These are phyloP conservation scores for Bocquillonia castaneifolia DNA, from an alignment of 441 rosid genomes.

Conservation along the genomic window DNA sequence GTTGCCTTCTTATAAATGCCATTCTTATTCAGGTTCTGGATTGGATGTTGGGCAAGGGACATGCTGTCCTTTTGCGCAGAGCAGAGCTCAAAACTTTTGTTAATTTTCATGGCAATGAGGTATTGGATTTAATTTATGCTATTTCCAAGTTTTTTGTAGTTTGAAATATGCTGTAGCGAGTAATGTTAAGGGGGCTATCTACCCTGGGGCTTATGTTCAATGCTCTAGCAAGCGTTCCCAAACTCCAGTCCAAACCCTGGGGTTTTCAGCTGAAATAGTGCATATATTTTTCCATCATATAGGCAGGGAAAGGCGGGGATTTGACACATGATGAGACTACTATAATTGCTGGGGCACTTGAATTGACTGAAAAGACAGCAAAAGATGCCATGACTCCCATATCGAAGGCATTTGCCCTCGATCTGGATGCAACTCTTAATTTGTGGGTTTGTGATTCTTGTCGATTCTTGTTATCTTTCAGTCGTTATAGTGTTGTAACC, in stretches of 20 bases:
- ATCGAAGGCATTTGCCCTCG: slow-evolving; percentile 91
- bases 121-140: slow-evolving; percentile 17
- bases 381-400: slow-evolving; percentile 92
- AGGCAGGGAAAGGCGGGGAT: slow-evolving; percentile 97
- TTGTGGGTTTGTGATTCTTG: slow-evolving; percentile 61
- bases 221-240: slow-evolving; percentile 4
- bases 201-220: slow-evolving; percentile 17
- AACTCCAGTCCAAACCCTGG: slow-evolving; percentile 4
- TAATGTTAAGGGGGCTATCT: slow-evolving; percentile 16
- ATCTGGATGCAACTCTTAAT: slow-evolving; percentile 86
- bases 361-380: slow-evolving; percentile 80
- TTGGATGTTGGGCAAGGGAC: slow-evolving; percentile 97
- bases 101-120: slow-evolving; percentile 88
- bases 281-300: slow-evolving; percentile 21
- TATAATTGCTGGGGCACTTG: slow-evolving; percentile 90
- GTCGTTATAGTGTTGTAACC: slow-evolving; percentile 14
- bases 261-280: slow-evolving; percentile 11
- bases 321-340: slow-evolving; percentile 88
- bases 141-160: neutral
- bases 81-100: slow-evolving; percentile 92
- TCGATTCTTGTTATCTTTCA: slow-evolving; percentile 15
- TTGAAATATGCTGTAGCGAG: slow-evolving; percentile 15
- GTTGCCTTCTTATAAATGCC: slow-evolving; percentile 13
- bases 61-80: slow-evolving; percentile 75
- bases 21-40: slow-evolving; percentile 58